These are phyloP conservation scores for Spinacia oleracea DNA, from an alignment of 179 eudicot genomes.

Conservation along the genomic window DNA sequence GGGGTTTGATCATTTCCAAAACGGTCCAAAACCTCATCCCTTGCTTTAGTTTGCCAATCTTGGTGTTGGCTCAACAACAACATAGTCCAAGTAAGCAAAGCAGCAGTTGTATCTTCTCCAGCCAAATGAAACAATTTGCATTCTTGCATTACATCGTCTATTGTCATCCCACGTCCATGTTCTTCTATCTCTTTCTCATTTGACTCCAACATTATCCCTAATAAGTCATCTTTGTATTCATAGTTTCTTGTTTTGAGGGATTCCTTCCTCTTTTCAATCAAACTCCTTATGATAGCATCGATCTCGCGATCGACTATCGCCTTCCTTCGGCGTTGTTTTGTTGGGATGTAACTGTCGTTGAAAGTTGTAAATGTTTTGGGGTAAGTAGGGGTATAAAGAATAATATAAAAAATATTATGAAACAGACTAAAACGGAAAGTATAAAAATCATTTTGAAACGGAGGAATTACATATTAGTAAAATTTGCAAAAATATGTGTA, in stretches of 20 bases:
- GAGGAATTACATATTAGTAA: no score
- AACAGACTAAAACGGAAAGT: no score
- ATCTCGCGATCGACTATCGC: not conserved
- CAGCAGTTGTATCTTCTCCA: constrained; percentile 25
- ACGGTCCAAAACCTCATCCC: constrained; percentile 25
- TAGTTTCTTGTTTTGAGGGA: not conserved
- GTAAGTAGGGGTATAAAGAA: no score
- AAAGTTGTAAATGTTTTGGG: no score
- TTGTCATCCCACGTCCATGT: constrained; percentile 20
- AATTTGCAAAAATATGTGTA: no score
- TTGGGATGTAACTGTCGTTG: no score
- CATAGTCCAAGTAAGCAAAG: constrained; percentile 32
- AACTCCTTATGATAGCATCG: not conserved
- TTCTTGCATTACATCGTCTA: constrained; percentile 4
- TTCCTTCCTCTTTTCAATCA: not conserved
- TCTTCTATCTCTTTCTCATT: constrained; percentile 25
- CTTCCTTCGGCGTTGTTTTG: not conserved
- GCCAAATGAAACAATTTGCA: constrained; percentile 24
- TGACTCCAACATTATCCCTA: constrained; percentile 28
- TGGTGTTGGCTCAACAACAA: constrained; percentile 24
- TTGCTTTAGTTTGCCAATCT: constrained; percentile 33
- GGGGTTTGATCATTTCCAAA: constrained; percentile 18
- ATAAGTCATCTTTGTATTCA: constrained; percentile 13
- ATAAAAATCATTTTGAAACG: no score
- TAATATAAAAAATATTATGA: no score